Evolutionary conservation across 768 basidiomycete species (phyloP), one percentile per base, ranked within the genome.

Genomic region (Amanita subjunquillea): DNA sequence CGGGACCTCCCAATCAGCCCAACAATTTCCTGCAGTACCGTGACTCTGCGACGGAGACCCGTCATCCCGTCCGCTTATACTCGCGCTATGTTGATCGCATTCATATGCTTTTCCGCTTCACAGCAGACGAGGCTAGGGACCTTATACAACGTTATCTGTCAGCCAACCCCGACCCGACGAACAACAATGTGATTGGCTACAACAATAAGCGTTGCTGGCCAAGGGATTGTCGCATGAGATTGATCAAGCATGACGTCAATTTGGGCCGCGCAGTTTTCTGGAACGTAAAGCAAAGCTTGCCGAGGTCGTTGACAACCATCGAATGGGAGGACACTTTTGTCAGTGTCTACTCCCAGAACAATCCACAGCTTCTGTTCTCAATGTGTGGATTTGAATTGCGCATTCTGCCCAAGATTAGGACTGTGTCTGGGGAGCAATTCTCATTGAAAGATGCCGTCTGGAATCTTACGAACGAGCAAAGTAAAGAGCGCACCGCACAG

Each of bases 201-300:
- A 97, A 97, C 73, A 98, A 97, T 75, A 96, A 95, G 69, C 85
- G 92, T 47, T 98, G 96, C 71, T 99, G 96, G 96, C 96, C 96
- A 36, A 80, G 94, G 58, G 96, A 99, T 69, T 99, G 96, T 67
- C 86, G 96, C 54, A 99, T 99, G 96, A 77, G 96, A 32, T 77
- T 99, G 53, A 95, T 96, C 76, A 99, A 99, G 70, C 96, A 99
- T 67, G 96, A 99, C 64, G 96, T 98, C 69, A 98, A 99, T 68
- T 75, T 99, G 42, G 96, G 95, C 20, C 81, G 96, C 56, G 96
- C 96, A 2, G 96, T 97, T 7, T 98, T 96, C 71, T 99, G 95
- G 96, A 98, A 99, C 63, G 91, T 98, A 67, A 96, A 97, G 72
- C 93, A 97, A 67, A 90, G 90, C 59, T 68, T 99, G 23, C 96